These are phyloP conservation scores for Aureobasidium zeae DNA, from an alignment of 2,329 filamentous ascomycete genomes.

Conservation along the genomic window DNA sequence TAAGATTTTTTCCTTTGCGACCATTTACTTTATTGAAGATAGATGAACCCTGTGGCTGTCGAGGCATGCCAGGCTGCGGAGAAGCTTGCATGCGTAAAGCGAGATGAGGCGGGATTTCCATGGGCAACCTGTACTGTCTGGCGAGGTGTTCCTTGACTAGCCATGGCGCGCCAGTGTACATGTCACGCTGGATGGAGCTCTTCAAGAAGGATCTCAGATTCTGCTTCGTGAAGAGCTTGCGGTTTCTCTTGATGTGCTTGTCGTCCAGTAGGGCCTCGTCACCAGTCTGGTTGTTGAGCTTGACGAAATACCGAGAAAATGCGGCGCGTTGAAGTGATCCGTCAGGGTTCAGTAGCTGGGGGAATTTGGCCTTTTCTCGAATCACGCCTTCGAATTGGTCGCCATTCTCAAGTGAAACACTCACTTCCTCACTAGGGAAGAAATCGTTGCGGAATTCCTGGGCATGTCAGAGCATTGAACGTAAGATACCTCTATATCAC, in stretches of 20 bases:
- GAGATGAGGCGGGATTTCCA: slow-evolving; percentile 73
- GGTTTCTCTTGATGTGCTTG: slow-evolving; percentile 73
- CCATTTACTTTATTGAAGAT: slow-evolving; percentile 17
- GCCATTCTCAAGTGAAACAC: slow-evolving; percentile 59
- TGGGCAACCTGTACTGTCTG: slow-evolving; percentile 73
- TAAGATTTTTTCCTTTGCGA: slow-evolving; percentile 16
- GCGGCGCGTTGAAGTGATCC: slow-evolving; percentile 58
- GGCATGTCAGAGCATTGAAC: slow-evolving; percentile 16
- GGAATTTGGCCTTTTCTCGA: slow-evolving; percentile 74
- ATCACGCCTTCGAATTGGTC: slow-evolving; percentile 66
- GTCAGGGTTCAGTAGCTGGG: slow-evolving; percentile 50
- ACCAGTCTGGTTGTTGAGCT: slow-evolving; percentile 53
- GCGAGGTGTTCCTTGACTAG: slow-evolving; percentile 82
- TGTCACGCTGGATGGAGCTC: slow-evolving; percentile 81
- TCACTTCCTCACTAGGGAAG: slow-evolving; percentile 78
- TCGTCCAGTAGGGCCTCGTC: slow-evolving; percentile 73
- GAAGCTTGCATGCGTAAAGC: slow-evolving; percentile 72
- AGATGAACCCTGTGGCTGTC: slow-evolving; percentile 6
- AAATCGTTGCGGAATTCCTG: slow-evolving; percentile 77
- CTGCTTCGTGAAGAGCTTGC: slow-evolving; percentile 88
- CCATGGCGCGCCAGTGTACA: slow-evolving; percentile 96
- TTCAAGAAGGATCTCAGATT: slow-evolving; percentile 91
- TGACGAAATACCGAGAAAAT: slow-evolving; percentile 72
- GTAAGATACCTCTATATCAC: not conserved
- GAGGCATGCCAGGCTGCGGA: slow-evolving; percentile 29